Evolutionary conservation across 257 asterid species (phyloP).

Genomic region (Scutellaria minor): DNA sequence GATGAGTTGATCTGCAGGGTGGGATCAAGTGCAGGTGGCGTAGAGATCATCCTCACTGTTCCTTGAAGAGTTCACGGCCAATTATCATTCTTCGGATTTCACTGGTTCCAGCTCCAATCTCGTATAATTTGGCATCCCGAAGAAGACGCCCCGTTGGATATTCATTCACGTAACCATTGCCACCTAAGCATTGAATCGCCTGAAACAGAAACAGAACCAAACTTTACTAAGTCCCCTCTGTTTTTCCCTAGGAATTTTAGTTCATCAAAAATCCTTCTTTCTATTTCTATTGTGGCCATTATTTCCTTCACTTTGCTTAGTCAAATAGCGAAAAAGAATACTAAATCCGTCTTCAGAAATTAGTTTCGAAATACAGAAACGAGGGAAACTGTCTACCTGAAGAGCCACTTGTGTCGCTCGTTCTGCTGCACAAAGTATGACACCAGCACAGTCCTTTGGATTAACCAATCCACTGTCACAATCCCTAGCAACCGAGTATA

Average conservation of each 20-base stretch:
- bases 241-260: background rate
- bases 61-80: slow-evolving; percentile 83
- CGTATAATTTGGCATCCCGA: slow-evolving; percentile 91
- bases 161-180: slow-evolving; percentile 94
- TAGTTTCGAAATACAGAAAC: background rate
- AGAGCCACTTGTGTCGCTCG: slow-evolving; percentile 99
- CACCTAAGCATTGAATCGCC: slow-evolving; percentile 97
- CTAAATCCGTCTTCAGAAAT: background rate
- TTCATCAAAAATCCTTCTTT: too few species aligned
- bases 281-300: too few species aligned
- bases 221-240: slow-evolving; percentile 1
- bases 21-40: too few species aligned
- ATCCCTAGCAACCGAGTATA: slow-evolving; percentile 94
- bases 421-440: slow-evolving; percentile 90
- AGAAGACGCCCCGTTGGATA: slow-evolving; percentile 95
- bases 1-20: too few species aligned
- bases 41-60: slow-evolving; percentile 42
- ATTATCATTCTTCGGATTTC: slow-evolving; percentile 90
- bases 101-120: slow-evolving; percentile 98
- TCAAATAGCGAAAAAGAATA: background rate
- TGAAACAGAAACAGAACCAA: slow-evolving; percentile 54
- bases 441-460: slow-evolving; percentile 98
- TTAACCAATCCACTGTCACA: slow-evolving; percentile 78
- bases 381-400: slow-evolving; percentile 57
- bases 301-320: background rate